Conservation (phyloP, 2,329 filamentous ascomycete species). For the Colletotrichum sp. region DNA sequence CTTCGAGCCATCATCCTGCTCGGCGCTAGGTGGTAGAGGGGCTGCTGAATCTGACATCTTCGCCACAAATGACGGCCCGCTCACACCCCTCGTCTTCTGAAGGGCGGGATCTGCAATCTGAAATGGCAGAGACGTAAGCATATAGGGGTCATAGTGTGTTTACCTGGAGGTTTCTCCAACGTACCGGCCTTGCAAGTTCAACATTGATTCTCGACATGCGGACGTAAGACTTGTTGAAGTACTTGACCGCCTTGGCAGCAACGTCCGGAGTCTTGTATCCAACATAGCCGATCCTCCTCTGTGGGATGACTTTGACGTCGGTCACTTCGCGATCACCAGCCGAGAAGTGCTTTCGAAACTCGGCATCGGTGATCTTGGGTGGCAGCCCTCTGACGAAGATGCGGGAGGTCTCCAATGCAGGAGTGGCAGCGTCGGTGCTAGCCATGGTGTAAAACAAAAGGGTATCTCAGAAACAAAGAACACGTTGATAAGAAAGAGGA, state of each 20-base stretch:
- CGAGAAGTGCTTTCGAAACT: conserved; percentile 89
- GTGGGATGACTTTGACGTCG: conserved; percentile 88
- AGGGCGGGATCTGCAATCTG: conserved; percentile 48
- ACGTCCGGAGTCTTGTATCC: conserved; percentile 86
- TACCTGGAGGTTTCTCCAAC: background rate
- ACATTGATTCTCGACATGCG: conserved; percentile 94
- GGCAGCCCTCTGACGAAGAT: conserved; percentile 85
- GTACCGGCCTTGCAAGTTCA: conserved; percentile 77
- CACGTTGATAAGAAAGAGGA: background rate
- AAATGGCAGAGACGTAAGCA: background rate
- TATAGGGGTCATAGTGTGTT: background rate
- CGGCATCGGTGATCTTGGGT: conserved; percentile 81
- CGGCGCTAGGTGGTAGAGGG: conserved; percentile 22
- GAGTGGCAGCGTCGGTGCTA: conserved; percentile 14
- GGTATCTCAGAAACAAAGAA: conserved; percentile 19
- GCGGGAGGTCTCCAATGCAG: conserved; percentile 65
- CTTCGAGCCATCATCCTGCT: conserved; percentile 24
- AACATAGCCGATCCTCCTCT: conserved; percentile 92
- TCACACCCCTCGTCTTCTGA: conserved; percentile 26
- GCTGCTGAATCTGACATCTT: conserved; percentile 16
- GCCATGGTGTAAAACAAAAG: conserved; percentile 23
- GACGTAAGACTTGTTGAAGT: conserved; percentile 95
- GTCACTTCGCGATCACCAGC: conserved; percentile 76
- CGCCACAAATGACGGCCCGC: background rate
- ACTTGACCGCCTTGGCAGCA: conserved; percentile 84